Base-by-base conservation (phyloP, 2,329 filamentous ascomycete species). In the Orbilia oligospora region DNA sequence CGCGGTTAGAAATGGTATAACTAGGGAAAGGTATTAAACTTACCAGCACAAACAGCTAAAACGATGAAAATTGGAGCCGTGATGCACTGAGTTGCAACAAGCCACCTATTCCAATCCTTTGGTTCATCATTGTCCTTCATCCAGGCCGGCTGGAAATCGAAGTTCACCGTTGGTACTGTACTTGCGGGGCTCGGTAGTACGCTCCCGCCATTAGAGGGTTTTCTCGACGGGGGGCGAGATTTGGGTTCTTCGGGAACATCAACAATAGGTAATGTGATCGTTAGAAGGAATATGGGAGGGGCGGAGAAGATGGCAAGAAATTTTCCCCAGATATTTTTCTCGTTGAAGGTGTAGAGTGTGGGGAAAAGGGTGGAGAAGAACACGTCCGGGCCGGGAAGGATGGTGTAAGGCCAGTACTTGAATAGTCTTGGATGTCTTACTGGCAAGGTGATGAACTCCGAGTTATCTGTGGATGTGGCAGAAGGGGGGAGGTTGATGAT, bases 271-370 rank as follows among this genome's bases (percentile, higher is more conserved):
- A 99, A 85, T 0, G 96, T 99, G 56, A 96, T 90, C 0, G 95
- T 95, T 3, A 99, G 87, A 1, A 98, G 85, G 80, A 99, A 93
- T 44, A 99, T 93, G 81, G 92, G 97, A 0, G 94, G 93, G n/a
- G 93, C 91, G 6, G 94, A 94, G 44, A 97, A 88, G 10, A 96
- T 82, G 49, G 93, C 95, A 58, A 97, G 86, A 53, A 94, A 85
- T 82, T 92, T 94, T 82, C 95, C 94, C 90, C 91, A 93, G n/a
- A 91, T 84, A n/a, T 87, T 90, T 84, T 97, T 98, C 30, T 92
- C 89, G 51, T 85, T 86, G 93, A 95, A 99, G 27, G 88, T 90
- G 80, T 90, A 91, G 33, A 99, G 85, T 0, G 95, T 97, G 0
- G 96, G 96, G 81, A 98, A 97, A 0, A 99, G 85, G 0, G 92